Evolutionary conservation across 2,329 filamentous ascomycete genomes (phyloP), one percentile per base, ranked within the genome.

Genomic region (Dactylonectria macrodidyma): DNA sequence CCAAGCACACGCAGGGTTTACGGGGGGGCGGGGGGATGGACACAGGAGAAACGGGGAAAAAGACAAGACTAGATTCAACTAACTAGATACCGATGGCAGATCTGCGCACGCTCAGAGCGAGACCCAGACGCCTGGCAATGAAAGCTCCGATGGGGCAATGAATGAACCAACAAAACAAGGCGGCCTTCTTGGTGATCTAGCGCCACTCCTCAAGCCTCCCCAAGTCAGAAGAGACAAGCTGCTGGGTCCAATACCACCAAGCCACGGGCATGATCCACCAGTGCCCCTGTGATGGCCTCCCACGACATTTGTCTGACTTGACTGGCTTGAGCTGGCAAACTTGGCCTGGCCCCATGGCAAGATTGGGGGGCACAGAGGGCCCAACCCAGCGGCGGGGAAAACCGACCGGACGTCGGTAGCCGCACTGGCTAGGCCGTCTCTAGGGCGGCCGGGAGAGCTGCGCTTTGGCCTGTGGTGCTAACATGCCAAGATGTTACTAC

Each of bases 371-470:
- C 52, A 48, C 44, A 26, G 46, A 51, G 51, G 56, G 66, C 65
- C 57, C 59, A 67, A 57, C 65, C 65, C 60, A 62, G 62, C 66
- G 58, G 71, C 64, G 62, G 52, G 44, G 59, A 65, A 61, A 50
- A 60, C 62, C 48, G 50, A 57, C 67, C 58, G 48, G 52, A 47
- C 69, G 54, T 69, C 44, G 26, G 65, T 75, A 71, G 72, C 69
- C 71, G 67, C 71, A 62, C 57, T 57, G 33, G 57, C 71, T 75
- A 72, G 60, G 47, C 65, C 61, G 60, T 56, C 58, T 68, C 51
- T 70, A 65, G 70, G 62, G 68, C 72, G 59, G 73, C 72, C 50
- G 62, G 61, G 69, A 65, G 46, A 59, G 48, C 61, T 59, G 50
- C 47, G 48, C 62, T 59, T 65, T 61, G 54, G 67, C 61, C 64